Evolutionary conservation across 176 grass and related monocot species (phyloP), one percentile per base, ranked within the genome.

Genomic region (Guadua angustifolia): DNA sequence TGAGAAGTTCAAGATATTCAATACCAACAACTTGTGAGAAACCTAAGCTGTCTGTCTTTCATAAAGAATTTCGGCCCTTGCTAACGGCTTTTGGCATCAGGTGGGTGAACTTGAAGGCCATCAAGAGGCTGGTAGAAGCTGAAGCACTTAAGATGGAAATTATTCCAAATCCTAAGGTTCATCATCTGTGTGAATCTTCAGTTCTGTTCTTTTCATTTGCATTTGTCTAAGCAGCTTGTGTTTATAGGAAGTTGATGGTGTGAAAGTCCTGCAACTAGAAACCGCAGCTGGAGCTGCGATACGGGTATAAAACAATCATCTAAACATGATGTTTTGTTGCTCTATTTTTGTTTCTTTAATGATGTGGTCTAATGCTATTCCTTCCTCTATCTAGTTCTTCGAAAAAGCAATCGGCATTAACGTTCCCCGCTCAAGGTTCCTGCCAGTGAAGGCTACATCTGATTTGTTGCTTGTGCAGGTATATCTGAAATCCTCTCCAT

Each of bases 1-100:
- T 71, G 93, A 99, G 90, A 99, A 96, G 86, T 99, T 99, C 62
- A 99, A 99, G 89, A 99, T 99, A 79, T 99, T 99, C 91, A 99
- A 99, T 63, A 96, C 97, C 43, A 99, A 99, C 74, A 99, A 99
- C 82, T 75, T 99, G 97, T 95, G 94, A 85, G 89, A 74, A 84
- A 79, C 52, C 40, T 72, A 36, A 64, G 3, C 47, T 75, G 14
- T 57, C 49, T 79, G 32, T 11, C 10, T 64, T 70, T 52, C 25
- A n/a, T 49, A 45, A 43, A 19, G 2, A 14, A 44, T 42, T 22
- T 50, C n/a, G 17, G 21, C 24, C 9, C 38, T 78, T 17, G 62
- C 85, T 92, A 78, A 93, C 64, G 40, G 3, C 74, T 79, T 36
- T 32, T 86, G 35, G 58, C 70, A 79, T 88, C 79, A 99, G 96